phyloP scores from a whole-genome alignment of 1,139 yeast genomes.

The Chernovozyma aurita region DNA sequence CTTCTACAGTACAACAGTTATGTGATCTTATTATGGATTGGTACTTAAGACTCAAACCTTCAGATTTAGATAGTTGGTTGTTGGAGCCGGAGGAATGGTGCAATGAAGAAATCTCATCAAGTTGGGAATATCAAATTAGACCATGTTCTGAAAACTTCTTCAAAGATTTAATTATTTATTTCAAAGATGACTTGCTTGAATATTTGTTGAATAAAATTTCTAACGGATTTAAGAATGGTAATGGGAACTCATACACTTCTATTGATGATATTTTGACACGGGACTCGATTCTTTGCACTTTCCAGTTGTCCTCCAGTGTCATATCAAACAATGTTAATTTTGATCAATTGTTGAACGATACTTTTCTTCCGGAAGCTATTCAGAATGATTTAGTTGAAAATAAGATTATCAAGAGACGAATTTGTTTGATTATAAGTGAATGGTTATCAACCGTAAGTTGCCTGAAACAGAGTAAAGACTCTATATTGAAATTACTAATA shows the following conservation, averaged over 20 bases:
- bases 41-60: constrained; percentile 69
- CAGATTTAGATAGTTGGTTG: constrained; percentile 77
- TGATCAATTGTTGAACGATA: constrained; percentile 50
- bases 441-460: constrained; percentile 77
- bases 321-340: constrained; percentile 64
- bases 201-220: constrained; percentile 64
- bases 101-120: constrained; percentile 68
- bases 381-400: constrained; percentile 41
- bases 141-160: constrained; percentile 87
- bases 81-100: constrained; percentile 92
- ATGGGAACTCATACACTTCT: constrained; percentile 18
- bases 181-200: constrained; percentile 57
- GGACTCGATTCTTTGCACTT: constrained; percentile 78
- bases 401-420: constrained; percentile 69
- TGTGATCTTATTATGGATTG: constrained; percentile 65
- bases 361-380: constrained; percentile 66
- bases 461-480: constrained; percentile 51
- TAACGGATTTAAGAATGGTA: constrained; percentile 31
- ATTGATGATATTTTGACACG: constrained; percentile 56
- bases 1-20: constrained; percentile 49
- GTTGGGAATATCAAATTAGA: constrained; percentile 81
- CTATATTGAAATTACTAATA: constrained; percentile 54
- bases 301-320: constrained; percentile 70
- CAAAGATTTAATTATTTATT: constrained; percentile 65
- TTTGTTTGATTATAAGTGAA: constrained; percentile 70